These are phyloP conservation scores for Curvularia spicifera DNA, from an alignment of 2,329 filamentous ascomycete species.

Conservation along the genomic window DNA sequence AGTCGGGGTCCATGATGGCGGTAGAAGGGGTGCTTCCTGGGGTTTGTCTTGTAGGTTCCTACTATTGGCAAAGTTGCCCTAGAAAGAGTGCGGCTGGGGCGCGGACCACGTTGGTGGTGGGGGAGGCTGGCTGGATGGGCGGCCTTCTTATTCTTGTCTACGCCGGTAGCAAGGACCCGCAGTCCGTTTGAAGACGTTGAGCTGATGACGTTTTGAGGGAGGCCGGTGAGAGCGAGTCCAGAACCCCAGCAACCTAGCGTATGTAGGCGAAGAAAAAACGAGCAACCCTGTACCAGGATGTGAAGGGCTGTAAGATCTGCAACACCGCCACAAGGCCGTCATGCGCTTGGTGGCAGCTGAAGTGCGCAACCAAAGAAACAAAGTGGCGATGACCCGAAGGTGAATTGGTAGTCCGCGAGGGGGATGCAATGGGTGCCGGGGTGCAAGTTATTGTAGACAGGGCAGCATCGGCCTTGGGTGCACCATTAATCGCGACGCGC, in stretches of 20 bases:
- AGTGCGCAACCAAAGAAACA: conserved; percentile 9
- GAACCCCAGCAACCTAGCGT: conserved; percentile 11
- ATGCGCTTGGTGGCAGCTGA: conserved; percentile 13
- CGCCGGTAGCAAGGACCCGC: not conserved
- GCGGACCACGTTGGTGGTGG: not conserved
- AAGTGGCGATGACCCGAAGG: not conserved
- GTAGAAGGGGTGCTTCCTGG: conserved; percentile 2
- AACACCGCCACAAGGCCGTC: conserved; percentile 24
- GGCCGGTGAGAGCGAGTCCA: conserved; percentile 9
- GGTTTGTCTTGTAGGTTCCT: conserved; percentile 1
- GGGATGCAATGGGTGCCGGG: conserved; percentile 1
- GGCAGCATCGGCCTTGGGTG: not conserved
- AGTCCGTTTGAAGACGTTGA: not conserved
- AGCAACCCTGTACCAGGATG: conserved; percentile 13
- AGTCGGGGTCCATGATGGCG: conserved; percentile 20
- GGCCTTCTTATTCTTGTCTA: conserved; percentile 7
- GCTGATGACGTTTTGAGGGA: conserved; percentile 2
- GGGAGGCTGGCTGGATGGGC: not conserved
- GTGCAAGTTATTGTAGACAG: conserved; percentile 3
- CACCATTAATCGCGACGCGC: conserved; percentile 3
- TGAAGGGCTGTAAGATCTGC: conserved; percentile 14
- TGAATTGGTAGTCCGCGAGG: not conserved
- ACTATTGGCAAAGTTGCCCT: not conserved
- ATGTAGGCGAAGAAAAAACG: conserved; percentile 5
- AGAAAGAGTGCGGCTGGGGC: not conserved